Base-by-base conservation (phyloP, 495 filamentous ascomycete genomes). In the Aspergillus steynii region DNA sequence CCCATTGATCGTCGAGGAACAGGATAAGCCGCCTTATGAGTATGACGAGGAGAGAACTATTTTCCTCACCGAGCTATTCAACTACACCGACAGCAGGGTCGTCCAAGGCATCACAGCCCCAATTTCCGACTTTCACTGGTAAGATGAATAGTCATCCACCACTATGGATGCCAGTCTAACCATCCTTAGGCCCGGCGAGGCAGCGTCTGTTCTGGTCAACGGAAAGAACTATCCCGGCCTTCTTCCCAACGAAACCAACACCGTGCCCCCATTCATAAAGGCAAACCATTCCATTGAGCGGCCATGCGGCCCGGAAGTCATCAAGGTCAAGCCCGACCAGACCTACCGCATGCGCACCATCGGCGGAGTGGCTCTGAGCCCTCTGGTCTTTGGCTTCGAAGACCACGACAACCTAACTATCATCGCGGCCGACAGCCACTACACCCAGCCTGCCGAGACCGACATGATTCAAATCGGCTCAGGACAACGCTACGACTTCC, bases 311-410 rank as follows among this genome's bases (percentile, higher is more conserved):
- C 72, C 82, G 10, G 73, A 73, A 8, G 74, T 82, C 5, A 80
- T 88, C 59, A 74, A 81, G 42, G 77, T 87, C 27, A 74, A 86
- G 27, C 80, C 84, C 0, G 79, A 74, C 32, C 85, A 81, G 65
- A 82, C 82, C 1, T 88, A 88, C 59, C 78, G 82, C 9, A 68
- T 87, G 55, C 76, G 85, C 48, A 79, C 83, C 66, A 80, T 87
- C 53, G 82, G 84, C 0, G 76, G 65, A 5, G 82, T 80, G 1
- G 80, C 82, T 3, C 70, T 88, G 27, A 82, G 82, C 0, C 77
- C 82, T 56, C 61, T 82, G 3, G 71, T 71, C 1, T 65, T 83
- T 50, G 84, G 68, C 2, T 72, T 87, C 50, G 82, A 86, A 55
- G 77, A 68, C 31, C 85, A 87, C 63, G 50, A 72, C 26, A 67